These are phyloP conservation scores for Calonectria leucothoes DNA, from an alignment of 2,329 filamentous ascomycete species.

Conservation along the genomic window DNA sequence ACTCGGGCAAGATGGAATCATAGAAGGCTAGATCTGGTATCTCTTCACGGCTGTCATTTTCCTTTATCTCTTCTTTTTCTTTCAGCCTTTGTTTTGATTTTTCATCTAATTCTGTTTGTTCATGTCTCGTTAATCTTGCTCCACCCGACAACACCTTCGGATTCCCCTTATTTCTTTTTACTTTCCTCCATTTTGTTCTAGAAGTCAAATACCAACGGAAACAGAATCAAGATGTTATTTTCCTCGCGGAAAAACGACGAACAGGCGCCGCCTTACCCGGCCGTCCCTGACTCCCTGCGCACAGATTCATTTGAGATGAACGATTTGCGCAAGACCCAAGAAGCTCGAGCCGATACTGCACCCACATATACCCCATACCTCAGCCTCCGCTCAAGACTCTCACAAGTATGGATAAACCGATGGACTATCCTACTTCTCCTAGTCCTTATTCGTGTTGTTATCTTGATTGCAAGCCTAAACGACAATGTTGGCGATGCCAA, in stretches of 20 bases:
- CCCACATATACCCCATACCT: conserved; percentile 89
- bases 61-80: conserved; percentile 16
- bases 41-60: conserved; percentile 14
- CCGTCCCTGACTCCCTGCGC: conserved; percentile 52
- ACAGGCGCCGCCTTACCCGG: conserved; percentile 47
- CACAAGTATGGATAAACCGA: conserved; percentile 96
- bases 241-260: conserved; percentile 49
- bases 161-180: conserved; percentile 5
- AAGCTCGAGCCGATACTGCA: conserved; percentile 65
- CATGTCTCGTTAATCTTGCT: conserved; percentile 16
- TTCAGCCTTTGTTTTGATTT: conserved; percentile 15
- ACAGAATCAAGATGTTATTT: conserved; percentile 52
- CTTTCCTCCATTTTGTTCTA: conserved; percentile 22
- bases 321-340: conserved; percentile 45
- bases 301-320: conserved; percentile 51
- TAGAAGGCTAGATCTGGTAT: conserved; percentile 38
- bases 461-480: conserved; percentile 79
- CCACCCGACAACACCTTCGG: conserved; percentile 6
- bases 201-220: conserved; percentile 37
- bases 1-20: conserved; percentile 39
- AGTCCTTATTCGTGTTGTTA: conserved; percentile 82
- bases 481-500: conserved; percentile 81
- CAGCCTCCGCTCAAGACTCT: conserved; percentile 87
- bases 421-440: conserved; percentile 94
- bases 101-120: conserved; percentile 30